Percentiles rank a stretch among this genome's conserved stretches.
phyloP scores from a whole-genome alignment of 2,329 filamentous ascomycete species.

The Microdochium bolleyi region DNA sequence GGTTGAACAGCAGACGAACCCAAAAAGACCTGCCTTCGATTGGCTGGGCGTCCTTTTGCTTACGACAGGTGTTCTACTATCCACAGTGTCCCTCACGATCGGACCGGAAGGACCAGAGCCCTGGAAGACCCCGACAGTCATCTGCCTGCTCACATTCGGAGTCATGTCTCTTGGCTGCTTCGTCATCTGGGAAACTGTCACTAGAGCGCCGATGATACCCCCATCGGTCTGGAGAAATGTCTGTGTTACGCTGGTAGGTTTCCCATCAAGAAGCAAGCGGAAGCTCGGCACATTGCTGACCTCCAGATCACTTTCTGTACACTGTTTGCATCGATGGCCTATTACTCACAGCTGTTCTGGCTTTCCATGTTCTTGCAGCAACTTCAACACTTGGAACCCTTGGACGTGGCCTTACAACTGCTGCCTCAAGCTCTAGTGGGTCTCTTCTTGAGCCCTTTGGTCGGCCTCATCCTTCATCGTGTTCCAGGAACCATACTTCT shows the following conservation, averaged over 20 bases:
- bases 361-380: slow-evolving; percentile 24
- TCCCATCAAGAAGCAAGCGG: background rate
- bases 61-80: slow-evolving; percentile 17
- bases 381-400: slow-evolving; percentile 16
- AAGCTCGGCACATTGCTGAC: slow-evolving; percentile 3
- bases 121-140: slow-evolving; percentile 23
- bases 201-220: slow-evolving; percentile 21
- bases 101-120: slow-evolving; percentile 20
- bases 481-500: slow-evolving; percentile 17
- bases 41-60: slow-evolving; percentile 20
- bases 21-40: slow-evolving; percentile 15
- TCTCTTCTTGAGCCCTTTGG: slow-evolving; percentile 20
- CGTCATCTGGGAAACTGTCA: slow-evolving; percentile 20
- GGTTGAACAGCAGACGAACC: slow-evolving; percentile 7
- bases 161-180: slow-evolving; percentile 20
- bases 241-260: slow-evolving; percentile 18
- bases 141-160: slow-evolving; percentile 19
- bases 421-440: slow-evolving; percentile 23
- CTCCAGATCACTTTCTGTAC: slow-evolving; percentile 17
- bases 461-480: slow-evolving; percentile 20
- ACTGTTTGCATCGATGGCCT: slow-evolving; percentile 20
- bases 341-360: slow-evolving; percentile 23
- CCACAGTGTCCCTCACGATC: slow-evolving; percentile 20
- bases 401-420: slow-evolving; percentile 20
- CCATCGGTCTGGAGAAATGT: slow-evolving; percentile 17